Conservation (phyloP, 2,329 filamentous ascomycete species). For the Mollisiaceae sp. region DNA sequence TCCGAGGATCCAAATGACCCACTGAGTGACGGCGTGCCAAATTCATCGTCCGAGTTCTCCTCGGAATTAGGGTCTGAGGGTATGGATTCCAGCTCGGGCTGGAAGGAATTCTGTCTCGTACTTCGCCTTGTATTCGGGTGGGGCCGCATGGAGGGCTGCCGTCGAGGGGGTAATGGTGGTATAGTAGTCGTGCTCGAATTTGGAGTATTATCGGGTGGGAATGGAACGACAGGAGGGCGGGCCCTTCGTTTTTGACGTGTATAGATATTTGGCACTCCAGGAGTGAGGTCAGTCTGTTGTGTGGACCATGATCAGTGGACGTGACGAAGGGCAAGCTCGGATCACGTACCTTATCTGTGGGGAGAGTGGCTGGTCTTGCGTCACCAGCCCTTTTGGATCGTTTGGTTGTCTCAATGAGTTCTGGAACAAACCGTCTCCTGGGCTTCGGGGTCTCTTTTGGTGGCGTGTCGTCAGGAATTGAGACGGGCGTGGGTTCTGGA, state of each 20-base stretch:
- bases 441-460: slow-evolving; percentile 41
- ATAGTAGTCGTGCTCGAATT: slow-evolving; percentile 45
- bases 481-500: slow-evolving; percentile 62
- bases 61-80: slow-evolving; percentile 36
- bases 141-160: slow-evolving; percentile 48
- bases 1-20: slow-evolving; percentile 42
- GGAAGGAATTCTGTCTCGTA: slow-evolving; percentile 48
- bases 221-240: slow-evolving; percentile 31
- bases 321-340: slow-evolving; percentile 42
- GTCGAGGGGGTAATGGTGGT: slow-evolving; percentile 45
- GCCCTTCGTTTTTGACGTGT: slow-evolving; percentile 36
- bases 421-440: slow-evolving; percentile 69
- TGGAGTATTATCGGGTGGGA: slow-evolving; percentile 57
- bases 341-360: slow-evolving; percentile 72
- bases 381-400: slow-evolving; percentile 72
- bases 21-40: slow-evolving; percentile 41
- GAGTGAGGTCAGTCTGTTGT: slow-evolving; percentile 40
- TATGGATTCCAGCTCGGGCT: slow-evolving; percentile 47
- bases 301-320: slow-evolving; percentile 18
- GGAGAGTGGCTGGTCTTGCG: slow-evolving; percentile 63
- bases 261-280: slow-evolving; percentile 42
- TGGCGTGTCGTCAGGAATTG: slow-evolving; percentile 46
- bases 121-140: slow-evolving; percentile 48
- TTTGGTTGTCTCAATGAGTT: slow-evolving; percentile 80
- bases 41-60: slow-evolving; percentile 47